Conservation (phyloP, 176 grass and related monocot genomes). For the Cocos nucifera region DNA sequence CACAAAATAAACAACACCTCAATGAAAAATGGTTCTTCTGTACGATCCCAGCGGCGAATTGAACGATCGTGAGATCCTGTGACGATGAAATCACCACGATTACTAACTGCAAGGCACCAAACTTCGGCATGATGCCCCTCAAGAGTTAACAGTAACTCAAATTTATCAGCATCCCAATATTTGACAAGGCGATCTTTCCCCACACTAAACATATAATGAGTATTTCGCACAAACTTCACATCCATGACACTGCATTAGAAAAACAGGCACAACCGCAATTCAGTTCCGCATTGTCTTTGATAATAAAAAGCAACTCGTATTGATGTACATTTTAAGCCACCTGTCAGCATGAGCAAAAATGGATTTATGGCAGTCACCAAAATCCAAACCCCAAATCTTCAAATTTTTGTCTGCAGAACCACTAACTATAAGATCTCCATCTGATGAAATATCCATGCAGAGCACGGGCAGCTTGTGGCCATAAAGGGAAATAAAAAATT, state of each 20-base stretch:
- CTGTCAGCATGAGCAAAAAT: constrained; percentile 91
- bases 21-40: constrained; percentile 89
- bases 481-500: constrained; percentile 62
- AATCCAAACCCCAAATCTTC: constrained; percentile 98
- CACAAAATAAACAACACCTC: constrained; percentile 36
- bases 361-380: constrained; percentile 82
- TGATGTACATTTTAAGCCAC: constrained; percentile 14
- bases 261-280: too few relatives aligned
- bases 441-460: constrained; percentile 96
- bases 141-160: constrained; percentile 84
- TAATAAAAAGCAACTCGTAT: too few relatives aligned
- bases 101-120: constrained; percentile 80
- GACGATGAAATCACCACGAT: constrained; percentile 79
- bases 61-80: constrained; percentile 95
- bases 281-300: too few relatives aligned
- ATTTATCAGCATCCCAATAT: constrained; percentile 99
- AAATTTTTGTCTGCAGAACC: constrained; percentile 94
- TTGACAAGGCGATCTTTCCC: constrained; percentile 87
- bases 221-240: constrained; percentile 84
- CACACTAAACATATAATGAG: constrained; percentile 93
- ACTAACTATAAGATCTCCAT: constrained; percentile 77
- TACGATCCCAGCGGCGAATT: constrained; percentile 90
- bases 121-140: constrained; percentile 97
- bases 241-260: constrained; percentile 69
- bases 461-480: constrained; percentile 89